phyloP scores from a whole-genome alignment of 2,329 filamentous ascomycete genomes.

The Xylariaceae sp. region DNA sequence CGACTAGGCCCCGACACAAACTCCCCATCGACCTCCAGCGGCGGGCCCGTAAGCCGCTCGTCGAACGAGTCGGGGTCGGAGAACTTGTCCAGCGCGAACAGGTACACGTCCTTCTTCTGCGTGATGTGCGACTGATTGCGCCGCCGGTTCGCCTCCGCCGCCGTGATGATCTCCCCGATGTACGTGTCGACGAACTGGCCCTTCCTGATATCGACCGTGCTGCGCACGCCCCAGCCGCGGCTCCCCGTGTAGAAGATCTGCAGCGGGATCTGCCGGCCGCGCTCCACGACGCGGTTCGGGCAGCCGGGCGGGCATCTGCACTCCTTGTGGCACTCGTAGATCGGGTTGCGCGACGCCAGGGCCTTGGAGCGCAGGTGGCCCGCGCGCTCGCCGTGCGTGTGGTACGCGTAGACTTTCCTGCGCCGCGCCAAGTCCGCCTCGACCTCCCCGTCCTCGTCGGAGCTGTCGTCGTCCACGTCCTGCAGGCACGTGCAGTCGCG shows the following conservation, averaged over 20 bases:
- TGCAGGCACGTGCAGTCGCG: slow-evolving; percentile 64
- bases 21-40: slow-evolving; percentile 67
- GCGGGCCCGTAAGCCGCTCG: slow-evolving; percentile 51
- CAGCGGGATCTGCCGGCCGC: slow-evolving; percentile 66
- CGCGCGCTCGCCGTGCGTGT: slow-evolving; percentile 49
- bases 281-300: slow-evolving; percentile 73
- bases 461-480: slow-evolving; percentile 41
- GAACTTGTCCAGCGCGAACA: slow-evolving; percentile 83
- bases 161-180: slow-evolving; percentile 68
- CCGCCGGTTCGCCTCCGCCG: slow-evolving; percentile 62
- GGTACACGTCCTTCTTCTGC: slow-evolving; percentile 70
- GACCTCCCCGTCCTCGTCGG: slow-evolving; percentile 49
- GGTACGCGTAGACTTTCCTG: slow-evolving; percentile 60
- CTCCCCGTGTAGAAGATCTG: slow-evolving; percentile 73
- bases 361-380: slow-evolving; percentile 52
- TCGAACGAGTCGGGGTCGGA: slow-evolving; percentile 55
- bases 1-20: slow-evolving; percentile 75
- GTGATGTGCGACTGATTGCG: slow-evolving; percentile 54
- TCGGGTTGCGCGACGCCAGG: slow-evolving; percentile 55
- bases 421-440: slow-evolving; percentile 16
- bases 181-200: slow-evolving; percentile 82
- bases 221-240: slow-evolving; percentile 75
- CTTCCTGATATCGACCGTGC: slow-evolving; percentile 59
- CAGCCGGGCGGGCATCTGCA: slow-evolving; percentile 66
- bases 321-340: slow-evolving; percentile 77